Evolutionary conservation across 345 rosid species (phyloP), one percentile per base, ranked within the genome.

Genomic region (Theobroma cacao): DNA sequence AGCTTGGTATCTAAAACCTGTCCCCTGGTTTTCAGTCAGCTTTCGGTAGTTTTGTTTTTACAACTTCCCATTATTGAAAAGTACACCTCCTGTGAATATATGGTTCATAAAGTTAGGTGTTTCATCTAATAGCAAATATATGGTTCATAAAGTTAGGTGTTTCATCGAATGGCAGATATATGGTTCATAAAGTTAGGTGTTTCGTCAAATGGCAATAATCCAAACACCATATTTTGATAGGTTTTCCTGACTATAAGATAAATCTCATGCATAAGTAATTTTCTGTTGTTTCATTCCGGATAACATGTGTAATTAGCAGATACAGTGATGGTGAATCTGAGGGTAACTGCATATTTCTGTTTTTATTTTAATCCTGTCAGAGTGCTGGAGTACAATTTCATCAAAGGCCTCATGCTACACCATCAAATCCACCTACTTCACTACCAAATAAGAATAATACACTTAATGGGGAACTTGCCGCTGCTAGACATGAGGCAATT

Each of bases 371-470:
- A 76, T 77, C n/a, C 67, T 77, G 75, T 59, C 91, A 95, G 98
- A 77, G 83, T 62, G 89, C 94, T 28, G 99, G 99, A 77, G 97
- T 95, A 71, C 86, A 92, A 74, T 93, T 95, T 86, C 88, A 97
- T 70, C 95, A 87, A 77, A 86, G 94, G 75, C 77, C 89, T 41
- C 78, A 9, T 65, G 62, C 85, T 18, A 43, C 82, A 59, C 74
- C 82, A 43, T 75, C 91, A 78, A 79, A 74, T 55, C 82, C 77
- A 53, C 87, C 87, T 48, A 22, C 89, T 72, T 78, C 88, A 28
- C 86, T 79, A 72, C 84, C 82, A 40, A 78, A 80, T 77, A 84
- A 82, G 26, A 84, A 71, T 80, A 86, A 36, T 79, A 85, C 91
- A 18, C 89, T 89, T 9, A 88, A 88, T 78, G 89, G 83, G 62